Percentiles rank a stretch among this genome's conserved stretches.
Evolutionary conservation across 495 filamentous ascomycete genomes (phyloP).

Genomic region (Pseudoneurospora amorphoporcata): DNA sequence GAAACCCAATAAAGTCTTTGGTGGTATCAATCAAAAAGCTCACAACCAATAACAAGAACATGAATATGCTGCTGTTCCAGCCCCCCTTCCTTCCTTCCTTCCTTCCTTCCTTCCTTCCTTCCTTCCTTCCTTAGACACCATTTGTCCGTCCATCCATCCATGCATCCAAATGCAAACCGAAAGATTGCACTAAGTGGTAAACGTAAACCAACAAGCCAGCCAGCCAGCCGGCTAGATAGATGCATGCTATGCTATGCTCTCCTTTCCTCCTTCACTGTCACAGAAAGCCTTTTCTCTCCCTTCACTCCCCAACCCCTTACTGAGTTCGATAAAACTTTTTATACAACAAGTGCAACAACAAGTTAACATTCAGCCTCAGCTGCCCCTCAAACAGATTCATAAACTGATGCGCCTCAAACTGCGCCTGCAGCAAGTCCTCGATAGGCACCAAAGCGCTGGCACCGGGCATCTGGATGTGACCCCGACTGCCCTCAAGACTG

Average conservation of each 20-base stretch:
- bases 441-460: constrained; percentile 82
- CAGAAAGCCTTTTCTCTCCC: background rate
- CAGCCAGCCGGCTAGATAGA: background rate
- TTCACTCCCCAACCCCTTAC: constrained; percentile 26
- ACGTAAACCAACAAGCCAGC: background rate
- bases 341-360: constrained; percentile 90
- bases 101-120: too few species aligned
- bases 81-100: too few species aligned
- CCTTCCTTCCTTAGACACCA: background rate
- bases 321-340: constrained; percentile 92
- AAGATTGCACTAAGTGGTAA: background rate
- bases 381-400: constrained; percentile 87
- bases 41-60: background rate
- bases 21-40: background rate
- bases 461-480: constrained; percentile 92
- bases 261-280: background rate
- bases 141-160: background rate
- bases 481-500: constrained; percentile 79
- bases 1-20: background rate
- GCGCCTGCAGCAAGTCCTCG: constrained; percentile 89
- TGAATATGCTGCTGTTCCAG: too few species aligned
- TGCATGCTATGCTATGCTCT: background rate
- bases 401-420: constrained; percentile 93
- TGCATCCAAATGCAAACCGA: background rate
- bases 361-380: constrained; percentile 84